Conservation (phyloP, 495 filamentous ascomycete species). For the Penicillium robsamsonii region DNA sequence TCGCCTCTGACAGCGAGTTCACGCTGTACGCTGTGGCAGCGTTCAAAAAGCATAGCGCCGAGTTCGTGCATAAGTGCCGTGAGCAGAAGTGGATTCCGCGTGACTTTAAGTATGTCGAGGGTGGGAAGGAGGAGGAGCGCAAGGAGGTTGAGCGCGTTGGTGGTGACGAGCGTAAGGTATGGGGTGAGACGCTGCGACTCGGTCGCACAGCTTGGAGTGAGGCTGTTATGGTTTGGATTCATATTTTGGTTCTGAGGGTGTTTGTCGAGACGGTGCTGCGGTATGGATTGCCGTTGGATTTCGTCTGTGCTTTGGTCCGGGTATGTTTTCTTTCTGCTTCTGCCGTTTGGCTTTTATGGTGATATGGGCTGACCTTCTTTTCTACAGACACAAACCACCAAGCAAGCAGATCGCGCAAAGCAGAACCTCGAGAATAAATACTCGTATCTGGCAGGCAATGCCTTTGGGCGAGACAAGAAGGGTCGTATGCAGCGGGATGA, state of each 20-base stretch:
- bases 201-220: slow-evolving; percentile 89
- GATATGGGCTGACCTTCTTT: slow-evolving; percentile 8
- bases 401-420: slow-evolving; percentile 79
- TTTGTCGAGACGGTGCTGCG: slow-evolving; percentile 96
- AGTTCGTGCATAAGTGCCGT: slow-evolving; percentile 85
- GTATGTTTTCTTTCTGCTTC: slow-evolving; percentile 51
- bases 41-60: slow-evolving; percentile 84
- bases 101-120: slow-evolving; percentile 89
- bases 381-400: slow-evolving; percentile 68
- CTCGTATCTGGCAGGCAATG: slow-evolving; percentile 91
- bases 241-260: slow-evolving; percentile 84
- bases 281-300: slow-evolving; percentile 87
- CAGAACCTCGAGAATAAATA: slow-evolving; percentile 77
- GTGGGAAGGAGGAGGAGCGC: slow-evolving; percentile 81
- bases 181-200: slow-evolving; percentile 84
- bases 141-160: slow-evolving; percentile 76
- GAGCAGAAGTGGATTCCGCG: slow-evolving; percentile 92
- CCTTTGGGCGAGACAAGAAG: slow-evolving; percentile 91
- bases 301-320: slow-evolving; percentile 77
- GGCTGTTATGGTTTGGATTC: slow-evolving; percentile 90
- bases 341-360: not conserved
- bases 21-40: slow-evolving; percentile 82
- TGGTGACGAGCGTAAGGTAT: slow-evolving; percentile 79
- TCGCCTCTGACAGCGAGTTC: slow-evolving; percentile 84
- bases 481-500: slow-evolving; percentile 88